These are phyloP conservation scores for Megacollybia marginata DNA, from an alignment of 768 basidiomycete species.

Conservation along the genomic window DNA sequence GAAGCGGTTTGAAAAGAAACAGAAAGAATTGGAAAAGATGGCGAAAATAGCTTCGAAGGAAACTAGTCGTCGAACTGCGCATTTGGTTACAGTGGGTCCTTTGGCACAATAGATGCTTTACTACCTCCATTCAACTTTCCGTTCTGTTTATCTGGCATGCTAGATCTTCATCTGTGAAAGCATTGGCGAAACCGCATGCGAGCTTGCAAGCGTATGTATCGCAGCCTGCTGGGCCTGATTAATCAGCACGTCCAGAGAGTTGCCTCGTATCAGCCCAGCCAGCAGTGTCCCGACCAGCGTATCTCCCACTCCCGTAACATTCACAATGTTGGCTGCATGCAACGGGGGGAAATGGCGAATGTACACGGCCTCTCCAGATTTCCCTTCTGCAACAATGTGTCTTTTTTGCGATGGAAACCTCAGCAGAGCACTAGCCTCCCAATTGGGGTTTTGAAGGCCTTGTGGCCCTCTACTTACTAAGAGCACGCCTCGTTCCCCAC, in stretches of 20 bases:
- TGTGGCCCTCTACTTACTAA: constrained; percentile 24
- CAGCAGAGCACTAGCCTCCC: constrained; percentile 5
- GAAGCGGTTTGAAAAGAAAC: constrained; percentile 51
- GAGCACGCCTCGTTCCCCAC: constrained; percentile 63
- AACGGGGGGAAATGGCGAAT: constrained; percentile 70
- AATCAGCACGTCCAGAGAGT: constrained; percentile 36
- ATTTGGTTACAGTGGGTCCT: constrained; percentile 58
- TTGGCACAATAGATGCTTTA: constrained; percentile 14
- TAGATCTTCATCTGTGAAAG: background rate
- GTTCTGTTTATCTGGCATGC: background rate
- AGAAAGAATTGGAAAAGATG: constrained; percentile 31
- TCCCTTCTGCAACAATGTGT: constrained; percentile 43
- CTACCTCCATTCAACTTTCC: background rate
- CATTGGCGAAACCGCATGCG: constrained; percentile 46
- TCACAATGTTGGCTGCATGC: constrained; percentile 37
- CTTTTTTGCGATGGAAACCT: constrained; percentile 44
- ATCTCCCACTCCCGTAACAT: constrained; percentile 91
- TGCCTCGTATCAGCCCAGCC: constrained; percentile 50
- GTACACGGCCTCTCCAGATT: constrained; percentile 42
- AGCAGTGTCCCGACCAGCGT: constrained; percentile 80
- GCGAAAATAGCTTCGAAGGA: constrained; percentile 38
- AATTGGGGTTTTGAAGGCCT: too few species aligned
- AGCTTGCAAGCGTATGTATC: constrained; percentile 47
- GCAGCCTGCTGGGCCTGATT: constrained; percentile 60
- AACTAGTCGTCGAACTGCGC: constrained; percentile 37